These are phyloP conservation scores for Ambrosiella beaveri DNA, from an alignment of 2,329 filamentous ascomycete species.

Conservation along the genomic window DNA sequence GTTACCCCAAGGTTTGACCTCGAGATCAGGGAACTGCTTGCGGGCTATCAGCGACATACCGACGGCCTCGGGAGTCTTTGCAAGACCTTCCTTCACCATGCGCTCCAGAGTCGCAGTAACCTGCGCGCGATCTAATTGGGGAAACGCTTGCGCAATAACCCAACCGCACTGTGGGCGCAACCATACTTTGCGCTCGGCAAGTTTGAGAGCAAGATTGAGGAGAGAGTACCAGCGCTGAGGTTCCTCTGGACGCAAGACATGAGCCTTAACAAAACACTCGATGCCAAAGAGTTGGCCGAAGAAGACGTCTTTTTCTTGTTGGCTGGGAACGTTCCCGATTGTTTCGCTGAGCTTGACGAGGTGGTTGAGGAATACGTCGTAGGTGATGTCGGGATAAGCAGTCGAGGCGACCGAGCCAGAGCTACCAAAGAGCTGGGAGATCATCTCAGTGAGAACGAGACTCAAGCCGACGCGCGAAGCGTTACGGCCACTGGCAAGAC, in stretches of 20 bases:
- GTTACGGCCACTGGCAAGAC: constrained; percentile 78
- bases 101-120: constrained; percentile 45
- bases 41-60: constrained; percentile 68
- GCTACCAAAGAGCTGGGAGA: constrained; percentile 49
- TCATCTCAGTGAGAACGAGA: constrained; percentile 65
- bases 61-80: constrained; percentile 72
- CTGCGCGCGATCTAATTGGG: constrained; percentile 40
- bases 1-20: constrained; percentile 58
- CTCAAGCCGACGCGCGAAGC: constrained; percentile 80
- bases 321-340: constrained; percentile 35
- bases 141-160: constrained; percentile 57
- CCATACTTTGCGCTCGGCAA: constrained; percentile 74
- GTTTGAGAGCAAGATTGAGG: constrained; percentile 53
- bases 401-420: constrained; percentile 25
- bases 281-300: constrained; percentile 78
- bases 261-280: constrained; percentile 69
- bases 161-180: constrained; percentile 74
- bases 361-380: constrained; percentile 36
- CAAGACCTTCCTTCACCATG: constrained; percentile 46
- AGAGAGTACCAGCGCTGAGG: constrained; percentile 43
- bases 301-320: constrained; percentile 74
- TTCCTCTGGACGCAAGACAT: constrained; percentile 43
- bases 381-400: constrained; percentile 36
- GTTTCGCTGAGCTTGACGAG: constrained; percentile 38
- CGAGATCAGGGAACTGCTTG: constrained; percentile 44